Evolutionary conservation across 2,329 filamentous ascomycete species (phyloP).

Genomic region (Venturia asperata): DNA sequence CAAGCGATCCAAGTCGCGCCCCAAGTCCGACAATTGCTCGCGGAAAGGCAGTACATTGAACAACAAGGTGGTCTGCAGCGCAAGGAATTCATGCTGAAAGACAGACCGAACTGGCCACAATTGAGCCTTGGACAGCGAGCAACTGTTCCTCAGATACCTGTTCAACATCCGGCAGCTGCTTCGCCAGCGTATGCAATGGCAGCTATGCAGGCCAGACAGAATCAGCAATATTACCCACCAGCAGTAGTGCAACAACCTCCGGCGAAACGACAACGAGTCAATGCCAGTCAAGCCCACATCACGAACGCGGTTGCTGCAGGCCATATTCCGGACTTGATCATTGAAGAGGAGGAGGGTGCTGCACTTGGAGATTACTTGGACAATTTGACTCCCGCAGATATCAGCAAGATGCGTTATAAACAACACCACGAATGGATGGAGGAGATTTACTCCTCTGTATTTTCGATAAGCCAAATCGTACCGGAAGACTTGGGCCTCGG

Average conservation of each 20-base stretch:
- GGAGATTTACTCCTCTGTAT: constrained; percentile 86
- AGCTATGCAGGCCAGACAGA: constrained; percentile 10
- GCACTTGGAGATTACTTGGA: constrained; percentile 85
- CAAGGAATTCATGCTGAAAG: constrained; percentile 91
- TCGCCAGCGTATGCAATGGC: background rate
- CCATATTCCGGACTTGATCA: constrained; percentile 39
- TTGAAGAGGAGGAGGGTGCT: constrained; percentile 87
- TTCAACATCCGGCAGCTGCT: constrained; percentile 7
- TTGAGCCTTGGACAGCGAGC: constrained; percentile 46
- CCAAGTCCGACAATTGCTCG: constrained; percentile 54
- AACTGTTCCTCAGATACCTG: constrained; percentile 22
- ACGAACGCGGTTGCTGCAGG: constrained; percentile 28
- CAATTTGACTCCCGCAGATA: constrained; percentile 77
- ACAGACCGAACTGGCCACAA: constrained; percentile 82
- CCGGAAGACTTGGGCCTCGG: constrained; percentile 84
- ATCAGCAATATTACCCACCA: constrained; percentile 26
- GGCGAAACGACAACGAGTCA: constrained; percentile 39
- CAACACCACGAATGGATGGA: constrained; percentile 99
- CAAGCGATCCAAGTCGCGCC: constrained; percentile 56
- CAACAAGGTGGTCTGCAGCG: constrained; percentile 73
- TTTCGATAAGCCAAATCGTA: constrained; percentile 74
- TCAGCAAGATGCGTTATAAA: constrained; percentile 78
- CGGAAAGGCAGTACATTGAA: constrained; percentile 55
- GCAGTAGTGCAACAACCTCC: constrained; percentile 26
- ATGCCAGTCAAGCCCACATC: constrained; percentile 29